These are phyloP conservation scores for Fusarium albosuccineum DNA, from an alignment of 2,329 filamentous ascomycete species.

Conservation along the genomic window DNA sequence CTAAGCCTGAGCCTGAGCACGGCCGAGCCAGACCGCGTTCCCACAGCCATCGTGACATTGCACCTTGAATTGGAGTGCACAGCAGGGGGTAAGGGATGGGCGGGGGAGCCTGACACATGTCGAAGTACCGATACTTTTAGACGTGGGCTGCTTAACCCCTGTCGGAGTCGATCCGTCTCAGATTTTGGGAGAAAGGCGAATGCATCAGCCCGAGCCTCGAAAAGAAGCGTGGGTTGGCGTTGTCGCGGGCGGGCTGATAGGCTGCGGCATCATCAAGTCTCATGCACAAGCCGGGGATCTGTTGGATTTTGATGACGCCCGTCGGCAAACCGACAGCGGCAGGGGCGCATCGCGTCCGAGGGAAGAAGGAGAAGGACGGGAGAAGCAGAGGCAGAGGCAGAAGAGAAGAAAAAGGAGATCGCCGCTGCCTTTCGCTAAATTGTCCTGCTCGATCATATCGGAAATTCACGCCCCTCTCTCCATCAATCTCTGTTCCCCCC, in stretches of 20 bases:
- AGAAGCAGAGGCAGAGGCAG: too few relatives aligned
- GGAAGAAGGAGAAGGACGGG: background rate
- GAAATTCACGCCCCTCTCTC: slow-evolving; percentile 21
- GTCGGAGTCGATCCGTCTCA: slow-evolving; percentile 53
- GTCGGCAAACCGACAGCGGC: slow-evolving; percentile 37
- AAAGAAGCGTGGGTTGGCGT: slow-evolving; percentile 42
- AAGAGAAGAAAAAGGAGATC: background rate
- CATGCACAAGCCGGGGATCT: slow-evolving; percentile 44
- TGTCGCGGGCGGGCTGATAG: slow-evolving; percentile 41
- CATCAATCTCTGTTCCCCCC: slow-evolving; percentile 25
- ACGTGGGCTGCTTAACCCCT: slow-evolving; percentile 43
- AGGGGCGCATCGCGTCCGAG: slow-evolving; percentile 28
- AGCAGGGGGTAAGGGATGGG: slow-evolving; percentile 40
- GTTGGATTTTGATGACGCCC: slow-evolving; percentile 40
- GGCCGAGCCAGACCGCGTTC: slow-evolving; percentile 30
- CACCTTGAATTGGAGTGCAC: slow-evolving; percentile 40
- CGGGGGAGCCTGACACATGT: slow-evolving; percentile 47
- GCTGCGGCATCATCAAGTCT: slow-evolving; percentile 36
- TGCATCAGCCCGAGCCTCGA: slow-evolving; percentile 46
- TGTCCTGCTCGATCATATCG: slow-evolving; percentile 11
- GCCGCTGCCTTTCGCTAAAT: background rate
- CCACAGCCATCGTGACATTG: slow-evolving; percentile 38
- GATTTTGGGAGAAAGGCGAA: slow-evolving; percentile 49
- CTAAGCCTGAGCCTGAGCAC: slow-evolving; percentile 3
- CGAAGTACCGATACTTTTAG: slow-evolving; percentile 46